Evolutionary conservation across 805 yeast species (phyloP), one percentile per base, ranked within the genome.

Genomic region (Suhomyces canberraensis): DNA sequence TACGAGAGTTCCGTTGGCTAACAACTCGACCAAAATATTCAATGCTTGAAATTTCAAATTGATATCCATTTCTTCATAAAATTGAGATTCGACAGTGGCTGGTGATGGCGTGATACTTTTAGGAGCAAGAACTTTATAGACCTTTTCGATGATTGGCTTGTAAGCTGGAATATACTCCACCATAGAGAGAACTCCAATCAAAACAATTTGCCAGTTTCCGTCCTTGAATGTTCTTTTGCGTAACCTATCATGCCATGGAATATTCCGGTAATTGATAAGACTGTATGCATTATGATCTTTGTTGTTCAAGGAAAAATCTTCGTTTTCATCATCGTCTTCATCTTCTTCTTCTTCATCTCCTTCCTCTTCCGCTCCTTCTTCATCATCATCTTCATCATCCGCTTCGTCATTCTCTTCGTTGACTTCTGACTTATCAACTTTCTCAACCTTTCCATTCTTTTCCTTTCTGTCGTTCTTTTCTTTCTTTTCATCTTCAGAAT

Each of bases 161-260:
- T 76, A 83, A 11, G 71, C 73, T 1, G 79, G 77, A 26, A 79
- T 69, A 45, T 79, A 71, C 31, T 78, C 78, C 11, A 78, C 77
- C 33, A 71, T 66, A 15, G 79, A 76, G 28, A 90, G 68, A 2
- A 89, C 67, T 21, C 96, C 96, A 33, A 89, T 56, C 29, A 90
- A 58, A 29, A 84, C 75, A 27, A 83, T 71, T 48, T 87, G 82
- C 96, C 97, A 91, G 37, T 78, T 79, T 3, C 96, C 95, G 50
- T 87, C 89, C 48, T 73, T 78, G 57, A 85, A 93, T 44, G 76
- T 75, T 37, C 96, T 76, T 37, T 76, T 80, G 11, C 80, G 73
- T 14, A 91, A 67, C 27, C 95, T 68, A 20, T 84, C 95, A 40
- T 79, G 76, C 96, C 98, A 93, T 9, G 79, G 60, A 0, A 65